A percentile compares a stretch with the other conserved stretches of the same genome.
Evolutionary conservation across 306 rosid genomes (phyloP).

Genomic region (Cyclanthera cordifolia): DNA sequence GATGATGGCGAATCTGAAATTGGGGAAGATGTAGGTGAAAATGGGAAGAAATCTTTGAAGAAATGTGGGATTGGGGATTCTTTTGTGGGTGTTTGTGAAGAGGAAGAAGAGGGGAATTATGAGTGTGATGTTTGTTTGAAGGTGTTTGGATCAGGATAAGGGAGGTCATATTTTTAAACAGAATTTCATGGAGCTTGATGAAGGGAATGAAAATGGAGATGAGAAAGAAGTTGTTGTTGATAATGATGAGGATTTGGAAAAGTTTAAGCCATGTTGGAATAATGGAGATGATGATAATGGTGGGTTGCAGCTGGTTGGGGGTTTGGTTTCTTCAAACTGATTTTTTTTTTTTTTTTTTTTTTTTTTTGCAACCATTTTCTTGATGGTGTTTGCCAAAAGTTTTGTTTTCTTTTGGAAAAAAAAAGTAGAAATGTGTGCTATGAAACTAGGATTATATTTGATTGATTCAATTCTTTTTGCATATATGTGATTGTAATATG

Average conservation of each 20-base stretch:
- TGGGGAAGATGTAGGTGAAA: constrained; percentile 13
- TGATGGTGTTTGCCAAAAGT: neutral
- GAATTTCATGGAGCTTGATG: constrained; percentile 1
- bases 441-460: neutral
- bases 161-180: constrained; percentile 28
- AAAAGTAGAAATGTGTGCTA: neutral
- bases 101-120: neutral
- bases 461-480: neutral
- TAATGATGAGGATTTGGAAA: constrained; percentile 7
- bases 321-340: constrained; percentile 11
- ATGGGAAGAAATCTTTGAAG: constrained; percentile 12
- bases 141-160: constrained; percentile 42
- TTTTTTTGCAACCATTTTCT: neutral
- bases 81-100: neutral
- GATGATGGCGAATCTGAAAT: neutral
- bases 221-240: neutral
- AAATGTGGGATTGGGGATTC: constrained; percentile 11
- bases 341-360: neutral
- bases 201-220: constrained; percentile 6
- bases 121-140: constrained; percentile 32
- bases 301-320: constrained; percentile 22
- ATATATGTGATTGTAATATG: neutral
- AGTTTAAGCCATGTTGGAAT: constrained; percentile 24
- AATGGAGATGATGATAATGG: constrained; percentile 18
- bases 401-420: neutral